phyloP scores from a whole-genome alignment of 2,329 filamentous ascomycete species.

The Apiospora rasikravindrae region DNA sequence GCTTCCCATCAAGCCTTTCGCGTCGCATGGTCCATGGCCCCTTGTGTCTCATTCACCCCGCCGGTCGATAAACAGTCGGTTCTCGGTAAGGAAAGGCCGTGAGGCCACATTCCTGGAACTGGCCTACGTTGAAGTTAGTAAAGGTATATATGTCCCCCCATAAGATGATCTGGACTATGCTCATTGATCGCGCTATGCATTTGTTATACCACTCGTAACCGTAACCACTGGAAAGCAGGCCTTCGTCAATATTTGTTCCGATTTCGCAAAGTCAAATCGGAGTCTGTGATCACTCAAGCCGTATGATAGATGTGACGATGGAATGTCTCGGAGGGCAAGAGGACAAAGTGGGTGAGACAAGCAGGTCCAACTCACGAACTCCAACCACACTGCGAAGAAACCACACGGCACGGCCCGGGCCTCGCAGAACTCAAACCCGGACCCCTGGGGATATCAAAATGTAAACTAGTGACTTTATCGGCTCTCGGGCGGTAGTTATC shows the following conservation, averaged over 20 bases:
- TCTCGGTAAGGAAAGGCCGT: neutral
- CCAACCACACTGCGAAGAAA: neutral
- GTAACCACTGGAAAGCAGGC: too few species aligned
- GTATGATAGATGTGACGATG: neutral
- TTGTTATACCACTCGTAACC: too few species aligned
- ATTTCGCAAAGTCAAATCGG: too few species aligned
- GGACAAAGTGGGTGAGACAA: neutral
- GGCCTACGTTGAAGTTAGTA: neutral
- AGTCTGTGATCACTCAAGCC: neutral
- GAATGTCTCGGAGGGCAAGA: neutral
- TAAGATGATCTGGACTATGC: too few species aligned
- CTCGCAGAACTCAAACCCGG: neutral
- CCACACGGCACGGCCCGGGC: neutral
- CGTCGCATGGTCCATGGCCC: neutral
- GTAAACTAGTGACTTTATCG: neutral
- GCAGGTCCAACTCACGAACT: neutral
- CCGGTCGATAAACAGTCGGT: neutral
- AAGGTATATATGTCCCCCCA: too few species aligned
- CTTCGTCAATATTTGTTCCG: too few species aligned
- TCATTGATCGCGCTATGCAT: too few species aligned
- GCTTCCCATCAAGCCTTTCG: neutral
- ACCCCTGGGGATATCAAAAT: neutral
- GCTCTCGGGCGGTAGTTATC: neutral
- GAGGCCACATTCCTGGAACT: neutral
- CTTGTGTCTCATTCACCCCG: neutral